Evolutionary conservation across 2,329 filamentous ascomycete species (phyloP).

Genomic region (Pseudocercospora macadamiae): DNA sequence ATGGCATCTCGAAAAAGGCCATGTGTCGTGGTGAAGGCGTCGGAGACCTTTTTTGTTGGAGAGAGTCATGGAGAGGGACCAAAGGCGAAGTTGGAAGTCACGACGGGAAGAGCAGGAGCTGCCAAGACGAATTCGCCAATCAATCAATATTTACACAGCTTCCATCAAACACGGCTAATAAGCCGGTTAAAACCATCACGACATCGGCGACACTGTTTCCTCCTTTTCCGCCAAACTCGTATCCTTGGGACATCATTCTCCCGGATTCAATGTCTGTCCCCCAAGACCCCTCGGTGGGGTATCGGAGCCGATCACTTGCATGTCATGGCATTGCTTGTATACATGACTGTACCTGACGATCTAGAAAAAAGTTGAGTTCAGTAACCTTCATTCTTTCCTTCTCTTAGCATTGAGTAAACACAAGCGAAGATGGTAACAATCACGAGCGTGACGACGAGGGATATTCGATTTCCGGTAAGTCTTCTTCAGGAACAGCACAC

Average conservation of each 20-base stretch:
- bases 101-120: too few species aligned
- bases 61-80: too few species aligned
- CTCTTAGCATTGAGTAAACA: background rate
- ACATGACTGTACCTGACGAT: conserved; percentile 13
- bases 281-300: background rate
- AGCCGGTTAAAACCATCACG: too few species aligned
- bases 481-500: conserved; percentile 30
- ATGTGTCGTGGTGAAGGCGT: too few species aligned
- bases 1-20: too few species aligned
- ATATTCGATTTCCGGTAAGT: conserved; percentile 51
- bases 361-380: conserved; percentile 4
- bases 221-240: too few species aligned
- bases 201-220: too few species aligned
- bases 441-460: conserved; percentile 49
- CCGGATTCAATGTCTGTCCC: conserved; percentile 5
- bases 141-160: too few species aligned
- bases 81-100: too few species aligned
- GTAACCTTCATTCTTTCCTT: background rate
- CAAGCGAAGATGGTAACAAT: conserved; percentile 58
- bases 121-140: too few species aligned
- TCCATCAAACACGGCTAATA: too few species aligned
- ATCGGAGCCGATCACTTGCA: conserved; percentile 15
- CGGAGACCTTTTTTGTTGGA: too few species aligned
- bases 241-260: conserved; percentile 10
- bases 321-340: conserved; percentile 18